Conservation (phyloP, 768 basidiomycete genomes). For the Termitomyces sp. region DNA sequence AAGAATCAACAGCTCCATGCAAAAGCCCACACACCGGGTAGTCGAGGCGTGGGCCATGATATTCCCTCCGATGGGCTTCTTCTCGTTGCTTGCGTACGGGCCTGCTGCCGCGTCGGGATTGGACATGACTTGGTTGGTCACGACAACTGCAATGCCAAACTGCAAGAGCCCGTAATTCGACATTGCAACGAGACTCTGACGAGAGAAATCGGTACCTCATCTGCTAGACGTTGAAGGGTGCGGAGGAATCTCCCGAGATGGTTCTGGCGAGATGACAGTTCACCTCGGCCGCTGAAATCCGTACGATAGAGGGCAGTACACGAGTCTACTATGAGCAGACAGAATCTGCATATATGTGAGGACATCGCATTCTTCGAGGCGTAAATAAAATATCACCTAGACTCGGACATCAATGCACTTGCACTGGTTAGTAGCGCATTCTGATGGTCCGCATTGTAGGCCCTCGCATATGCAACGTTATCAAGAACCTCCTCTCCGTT, state of each 20-base stretch:
- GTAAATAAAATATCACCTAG: slow-evolving; percentile 56
- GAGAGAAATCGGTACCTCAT: slow-evolving; percentile 60
- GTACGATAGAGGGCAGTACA: slow-evolving; percentile 94
- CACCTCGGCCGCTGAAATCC: slow-evolving; percentile 93
- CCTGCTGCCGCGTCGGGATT: slow-evolving; percentile 92
- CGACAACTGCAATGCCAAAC: slow-evolving; percentile 97
- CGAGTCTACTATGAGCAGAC: slow-evolving; percentile 93
- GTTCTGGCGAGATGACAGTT: slow-evolving; percentile 90
- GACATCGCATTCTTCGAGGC: neutral
- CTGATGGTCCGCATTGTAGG: slow-evolving; percentile 99
- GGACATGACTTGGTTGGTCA: slow-evolving; percentile 99
- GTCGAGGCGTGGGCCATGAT: slow-evolving; percentile 99
- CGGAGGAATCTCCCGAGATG: slow-evolving; percentile 95
- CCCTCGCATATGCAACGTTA: slow-evolving; percentile 96
- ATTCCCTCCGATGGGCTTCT: slow-evolving; percentile 99
- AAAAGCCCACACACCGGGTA: slow-evolving; percentile 55
- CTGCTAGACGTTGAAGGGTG: slow-evolving; percentile 88
- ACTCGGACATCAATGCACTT: slow-evolving; percentile 98
- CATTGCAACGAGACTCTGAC: slow-evolving; percentile 11
- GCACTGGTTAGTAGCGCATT: slow-evolving; percentile 84
- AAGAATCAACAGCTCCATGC: neutral
- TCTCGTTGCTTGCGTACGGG: slow-evolving; percentile 84
- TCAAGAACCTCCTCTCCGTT: slow-evolving; percentile 98
- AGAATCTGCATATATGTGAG: slow-evolving; percentile 58
- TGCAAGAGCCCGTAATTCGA: slow-evolving; percentile 22